Conservation (phyloP, 2,329 filamentous ascomycete species). For the Claviceps spartinae region DNA sequence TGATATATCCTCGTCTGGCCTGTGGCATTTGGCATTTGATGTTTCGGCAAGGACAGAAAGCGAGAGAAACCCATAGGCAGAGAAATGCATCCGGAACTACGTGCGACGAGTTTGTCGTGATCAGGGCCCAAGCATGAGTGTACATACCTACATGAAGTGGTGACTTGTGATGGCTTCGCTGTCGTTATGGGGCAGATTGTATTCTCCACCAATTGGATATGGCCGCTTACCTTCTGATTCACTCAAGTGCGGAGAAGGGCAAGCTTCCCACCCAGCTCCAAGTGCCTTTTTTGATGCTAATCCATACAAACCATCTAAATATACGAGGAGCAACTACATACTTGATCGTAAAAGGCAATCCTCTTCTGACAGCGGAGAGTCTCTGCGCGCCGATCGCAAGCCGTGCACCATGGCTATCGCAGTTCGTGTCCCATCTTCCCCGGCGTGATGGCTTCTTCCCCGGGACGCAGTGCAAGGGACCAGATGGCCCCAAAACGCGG, state of each 20-base stretch:
- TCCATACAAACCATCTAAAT: no score
- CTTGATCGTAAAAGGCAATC: no score
- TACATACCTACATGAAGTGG: neutral
- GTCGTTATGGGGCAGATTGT: neutral
- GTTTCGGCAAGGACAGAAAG: neutral
- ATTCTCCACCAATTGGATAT: neutral
- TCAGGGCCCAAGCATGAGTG: neutral
- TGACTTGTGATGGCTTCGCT: neutral
- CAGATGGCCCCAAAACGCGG: neutral
- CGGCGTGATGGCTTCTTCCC: neutral
- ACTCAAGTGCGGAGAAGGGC: neutral
- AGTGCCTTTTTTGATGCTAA: no score
- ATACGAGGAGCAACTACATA: neutral
- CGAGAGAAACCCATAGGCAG: neutral
- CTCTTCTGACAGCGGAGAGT: no score
- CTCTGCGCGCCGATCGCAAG: no score
- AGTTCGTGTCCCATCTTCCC: neutral
- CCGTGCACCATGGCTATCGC: neutral
- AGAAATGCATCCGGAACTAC: neutral
- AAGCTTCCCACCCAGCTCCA: neutral
- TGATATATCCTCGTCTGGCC: neutral
- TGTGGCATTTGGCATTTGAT: no score
- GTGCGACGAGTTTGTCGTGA: neutral
- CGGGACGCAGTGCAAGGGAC: neutral
- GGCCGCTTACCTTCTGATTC: neutral